Evolutionary conservation across 176 grass and related monocot species (phyloP), one percentile per base, ranked within the genome.

Genomic region (barley (Hordeum vulgare)): DNA sequence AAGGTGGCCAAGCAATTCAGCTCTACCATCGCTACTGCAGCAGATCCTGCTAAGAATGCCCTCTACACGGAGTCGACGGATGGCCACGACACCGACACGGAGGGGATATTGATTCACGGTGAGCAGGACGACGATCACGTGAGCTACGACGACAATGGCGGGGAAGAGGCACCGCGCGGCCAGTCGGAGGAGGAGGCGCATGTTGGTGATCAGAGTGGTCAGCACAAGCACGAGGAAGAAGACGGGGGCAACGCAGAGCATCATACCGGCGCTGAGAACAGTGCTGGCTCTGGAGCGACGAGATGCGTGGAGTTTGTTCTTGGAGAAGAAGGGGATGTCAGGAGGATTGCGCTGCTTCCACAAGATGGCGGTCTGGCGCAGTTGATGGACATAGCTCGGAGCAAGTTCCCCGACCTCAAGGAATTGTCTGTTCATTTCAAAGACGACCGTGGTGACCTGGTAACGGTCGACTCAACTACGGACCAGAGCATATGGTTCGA

Each of bases 1-100:
- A 74, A 74, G 70, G 70, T 74, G 14, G 70, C 70, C 70, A 74
- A 49, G 70, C 42, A 74, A 14, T 74, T 74, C 25, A 74, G 9
- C 4, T 49, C 4, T 1, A 41, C 45, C 25, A 26, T 17, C 14
- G 17, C 41, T 25, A 17, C 41, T 5, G 44, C 42, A 27, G 68
- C 68, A 25, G 69, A 73, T 8, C 3, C 41, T 18, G 2, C 70
- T 21, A 56, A 20, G 7, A 56, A 21, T 14, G 70, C 42, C 14
- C 4, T 74, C 29, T 74, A 25, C 0, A 72, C 69, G 3, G 69
- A 47, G n/a, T n/a, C n/a, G 9, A 8, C 39, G 69, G 69, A 70
- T 14, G 66, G 21, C 21, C 35, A 70, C 6, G 66, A 68, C 9
- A 23, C 10, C 6, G 66, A 68, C 9, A 23, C 10, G 35, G 34